Percentiles rank a stretch among this genome's conserved stretches.
phyloP scores from a whole-genome alignment of 306 rosid species.

The Malus fusca region DNA sequence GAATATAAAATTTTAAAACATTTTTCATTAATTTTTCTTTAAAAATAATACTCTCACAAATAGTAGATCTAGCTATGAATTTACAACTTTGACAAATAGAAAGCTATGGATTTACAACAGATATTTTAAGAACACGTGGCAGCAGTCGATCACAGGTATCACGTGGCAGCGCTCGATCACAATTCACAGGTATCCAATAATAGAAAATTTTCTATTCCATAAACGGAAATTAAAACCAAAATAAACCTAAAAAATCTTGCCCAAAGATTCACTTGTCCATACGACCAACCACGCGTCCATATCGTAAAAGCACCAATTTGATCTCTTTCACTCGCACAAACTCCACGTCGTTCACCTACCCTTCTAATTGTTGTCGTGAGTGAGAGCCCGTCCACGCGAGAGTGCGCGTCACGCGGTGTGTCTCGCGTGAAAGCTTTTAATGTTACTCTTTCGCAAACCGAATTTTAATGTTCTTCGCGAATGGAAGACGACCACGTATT shows the following conservation, averaged over 20 bases:
- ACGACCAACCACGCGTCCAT: slow-evolving; percentile 24
- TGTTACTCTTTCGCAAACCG: background rate
- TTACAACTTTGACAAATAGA: too few species aligned
- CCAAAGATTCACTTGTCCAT: slow-evolving; percentile 18
- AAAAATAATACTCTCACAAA: too few species aligned
- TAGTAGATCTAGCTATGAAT: too few species aligned
- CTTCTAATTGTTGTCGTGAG: rapidly evolving
- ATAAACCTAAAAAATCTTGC: slow-evolving; percentile 19
- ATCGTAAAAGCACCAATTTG: background rate
- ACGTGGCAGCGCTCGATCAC: background rate
- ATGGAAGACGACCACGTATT: slow-evolving; percentile 28
- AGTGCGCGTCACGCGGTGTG: background rate
- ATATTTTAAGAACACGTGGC: too few species aligned
- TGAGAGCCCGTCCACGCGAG: rapidly evolving
- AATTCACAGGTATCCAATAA: background rate
- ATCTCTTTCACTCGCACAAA: background rate
- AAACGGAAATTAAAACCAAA: background rate
- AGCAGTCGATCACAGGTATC: too few species aligned
- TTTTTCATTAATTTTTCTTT: too few species aligned
- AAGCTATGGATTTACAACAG: too few species aligned
- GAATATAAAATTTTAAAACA: too few species aligned
- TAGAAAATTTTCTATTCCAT: background rate
- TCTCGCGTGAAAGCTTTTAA: background rate
- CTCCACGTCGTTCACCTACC: background rate
- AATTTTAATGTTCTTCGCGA: slow-evolving; percentile 8